Conservation (phyloP, 2,329 filamentous ascomycete genomes). For the Neoascochyta sp. region DNA sequence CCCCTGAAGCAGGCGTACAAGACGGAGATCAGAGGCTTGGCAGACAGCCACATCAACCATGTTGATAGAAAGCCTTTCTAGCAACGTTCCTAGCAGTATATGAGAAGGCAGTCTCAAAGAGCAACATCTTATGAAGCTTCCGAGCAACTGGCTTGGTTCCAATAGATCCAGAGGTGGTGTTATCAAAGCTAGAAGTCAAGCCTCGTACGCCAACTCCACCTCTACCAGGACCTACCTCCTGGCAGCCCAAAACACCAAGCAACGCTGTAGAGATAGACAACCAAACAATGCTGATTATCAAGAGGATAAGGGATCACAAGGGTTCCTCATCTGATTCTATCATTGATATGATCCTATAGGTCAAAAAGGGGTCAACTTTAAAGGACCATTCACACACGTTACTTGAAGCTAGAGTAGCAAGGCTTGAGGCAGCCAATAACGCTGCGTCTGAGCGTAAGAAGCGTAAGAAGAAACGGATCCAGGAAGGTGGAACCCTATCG, state of each 20-base stretch:
- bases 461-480: neutral
- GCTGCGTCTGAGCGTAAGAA: slow-evolving; percentile 1
- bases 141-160: slow-evolving; percentile 32
- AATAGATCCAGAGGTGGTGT: slow-evolving; percentile 27
- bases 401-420: neutral
- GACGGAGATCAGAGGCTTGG: slow-evolving; percentile 24
- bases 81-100: slow-evolving; percentile 1
- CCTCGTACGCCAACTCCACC: slow-evolving; percentile 9
- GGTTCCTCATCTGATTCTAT: too few relatives aligned
- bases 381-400: neutral
- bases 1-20: slow-evolving; percentile 34
- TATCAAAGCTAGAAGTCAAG: slow-evolving; percentile 32
- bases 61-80: slow-evolving; percentile 4
- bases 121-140: slow-evolving; percentile 29
- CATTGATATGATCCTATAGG: too few relatives aligned
- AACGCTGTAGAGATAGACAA: neutral
- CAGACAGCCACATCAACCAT: slow-evolving; percentile 25
- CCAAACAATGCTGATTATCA: neutral
- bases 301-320: too few relatives aligned
- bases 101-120: slow-evolving; percentile 2
- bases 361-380: too few relatives aligned
- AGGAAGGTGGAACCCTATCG: neutral
- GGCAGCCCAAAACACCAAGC: slow-evolving; percentile 8
- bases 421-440: neutral
- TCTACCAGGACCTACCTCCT: slow-evolving; percentile 1